Conservation (phyloP, 148 eudicot species). For the Silene uniflora region DNA sequence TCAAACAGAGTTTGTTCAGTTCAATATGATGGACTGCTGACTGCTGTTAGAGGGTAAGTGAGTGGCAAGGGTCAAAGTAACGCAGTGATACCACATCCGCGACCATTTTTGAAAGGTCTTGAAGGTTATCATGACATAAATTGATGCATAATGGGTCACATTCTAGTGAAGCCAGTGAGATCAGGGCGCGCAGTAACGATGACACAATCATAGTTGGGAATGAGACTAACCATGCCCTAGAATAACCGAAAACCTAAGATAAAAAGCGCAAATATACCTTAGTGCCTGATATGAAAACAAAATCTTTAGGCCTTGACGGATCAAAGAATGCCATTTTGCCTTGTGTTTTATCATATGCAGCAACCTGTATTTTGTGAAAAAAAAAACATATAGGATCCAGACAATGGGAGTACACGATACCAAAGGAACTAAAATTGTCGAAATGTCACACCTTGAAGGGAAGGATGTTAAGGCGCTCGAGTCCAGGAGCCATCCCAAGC, state of each 20-base stretch:
- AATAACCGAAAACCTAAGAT: background rate
- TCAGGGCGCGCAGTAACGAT: no score
- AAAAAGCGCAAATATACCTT: slow-evolving; percentile 45
- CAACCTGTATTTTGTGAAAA: slow-evolving; percentile 50
- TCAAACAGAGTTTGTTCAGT: background rate
- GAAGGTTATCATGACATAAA: no score
- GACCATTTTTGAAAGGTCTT: no score
- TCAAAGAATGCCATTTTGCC: slow-evolving; percentile 93
- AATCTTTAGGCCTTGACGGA: slow-evolving; percentile 88
- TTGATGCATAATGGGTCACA: no score
- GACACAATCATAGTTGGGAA: no score
- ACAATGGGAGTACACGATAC: background rate
- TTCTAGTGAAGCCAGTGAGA: no score
- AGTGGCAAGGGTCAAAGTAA: no score
- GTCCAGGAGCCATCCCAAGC: slow-evolving; percentile 90
- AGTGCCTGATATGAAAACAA: slow-evolving; percentile 89
- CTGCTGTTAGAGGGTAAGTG: no score
- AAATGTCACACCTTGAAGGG: slow-evolving; percentile 65
- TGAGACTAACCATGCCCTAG: background rate
- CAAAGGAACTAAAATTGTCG: background rate
- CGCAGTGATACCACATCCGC: no score
- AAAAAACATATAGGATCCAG: background rate
- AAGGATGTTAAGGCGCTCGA: slow-evolving; percentile 79
- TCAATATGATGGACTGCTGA: background rate
- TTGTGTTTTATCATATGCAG: slow-evolving; percentile 89